Percentiles rank a stretch among this genome's conserved stretches.
These are phyloP conservation scores for Penicillium sp. DNA, from an alignment of 2,329 filamentous ascomycete genomes.

Conservation along the genomic window DNA sequence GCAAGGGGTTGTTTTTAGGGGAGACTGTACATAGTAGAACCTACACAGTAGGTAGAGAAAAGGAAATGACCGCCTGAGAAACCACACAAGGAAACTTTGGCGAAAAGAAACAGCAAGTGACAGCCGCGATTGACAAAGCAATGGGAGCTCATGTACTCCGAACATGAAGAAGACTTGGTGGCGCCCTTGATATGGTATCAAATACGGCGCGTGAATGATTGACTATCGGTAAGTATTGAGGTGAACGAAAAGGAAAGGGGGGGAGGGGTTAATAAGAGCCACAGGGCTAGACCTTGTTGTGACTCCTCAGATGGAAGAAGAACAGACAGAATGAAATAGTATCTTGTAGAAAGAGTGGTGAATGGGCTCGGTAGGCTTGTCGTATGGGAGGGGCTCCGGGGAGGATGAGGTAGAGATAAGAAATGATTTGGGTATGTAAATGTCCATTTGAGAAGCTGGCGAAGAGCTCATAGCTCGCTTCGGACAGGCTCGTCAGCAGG, in stretches of 20 bases:
- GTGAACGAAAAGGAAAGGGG: conserved; percentile 7
- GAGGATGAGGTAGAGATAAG: not conserved
- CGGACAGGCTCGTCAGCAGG: conserved; percentile 24
- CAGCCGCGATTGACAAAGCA: conserved; percentile 20
- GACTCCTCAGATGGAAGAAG: not conserved
- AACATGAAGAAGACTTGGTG: conserved; percentile 18
- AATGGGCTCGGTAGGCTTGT: no score
- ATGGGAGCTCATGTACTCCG: conserved; percentile 27
- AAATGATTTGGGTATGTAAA: not conserved
- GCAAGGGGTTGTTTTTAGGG: conserved; percentile 2
- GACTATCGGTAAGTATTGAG: conserved; percentile 1
- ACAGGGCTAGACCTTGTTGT: not conserved
- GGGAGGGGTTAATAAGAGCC: not conserved
- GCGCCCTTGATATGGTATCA: not conserved
- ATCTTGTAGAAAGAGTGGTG: not conserved
- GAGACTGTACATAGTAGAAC: conserved; percentile 11
- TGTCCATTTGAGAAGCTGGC: not conserved
- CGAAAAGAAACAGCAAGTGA: conserved; percentile 3
- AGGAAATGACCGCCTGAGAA: not conserved
- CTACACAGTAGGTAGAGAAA: not conserved
- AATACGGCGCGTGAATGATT: conserved; percentile 3
- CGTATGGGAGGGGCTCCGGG: not conserved
- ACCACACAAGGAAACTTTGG: conserved; percentile 7
- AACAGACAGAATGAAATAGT: not conserved
- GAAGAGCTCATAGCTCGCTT: conserved; percentile 29